These are phyloP conservation scores for Tranzscheliella williamsii DNA, from an alignment of 1,284 basidiomycete species.

Conservation along the genomic window DNA sequence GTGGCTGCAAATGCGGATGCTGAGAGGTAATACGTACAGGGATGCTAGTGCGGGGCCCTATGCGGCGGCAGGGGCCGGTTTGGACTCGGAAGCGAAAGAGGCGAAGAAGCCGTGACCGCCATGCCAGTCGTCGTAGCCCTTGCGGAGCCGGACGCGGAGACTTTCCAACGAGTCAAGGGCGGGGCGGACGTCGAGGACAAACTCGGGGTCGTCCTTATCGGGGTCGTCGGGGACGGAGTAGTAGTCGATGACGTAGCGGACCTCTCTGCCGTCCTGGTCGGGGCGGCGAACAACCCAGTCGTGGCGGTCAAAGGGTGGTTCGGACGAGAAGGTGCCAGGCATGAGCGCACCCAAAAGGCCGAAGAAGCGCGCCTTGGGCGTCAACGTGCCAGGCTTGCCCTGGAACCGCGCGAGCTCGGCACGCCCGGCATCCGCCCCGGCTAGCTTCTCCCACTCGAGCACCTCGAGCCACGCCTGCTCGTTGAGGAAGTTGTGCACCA, in stretches of 20 bases:
- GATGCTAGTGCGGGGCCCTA: too few relatives aligned
- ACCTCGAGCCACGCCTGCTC: slow-evolving; percentile 97
- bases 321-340: slow-evolving; percentile 83
- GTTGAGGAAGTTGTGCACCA: slow-evolving; percentile 97
- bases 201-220: slow-evolving; percentile 51
- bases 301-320: slow-evolving; percentile 96
- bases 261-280: slow-evolving; percentile 45
- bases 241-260: slow-evolving; percentile 60
- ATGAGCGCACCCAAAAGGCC: slow-evolving; percentile 83
- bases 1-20: too few relatives aligned
- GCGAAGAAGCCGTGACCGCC: slow-evolving; percentile 37
- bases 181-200: slow-evolving; percentile 53
- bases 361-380: slow-evolving; percentile 81
- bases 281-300: slow-evolving; percentile 88
- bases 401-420: slow-evolving; percentile 78
- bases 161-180: slow-evolving; percentile 49
- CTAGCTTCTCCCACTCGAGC: slow-evolving; percentile 78
- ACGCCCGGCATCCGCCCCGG: slow-evolving; percentile 48
- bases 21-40: too few relatives aligned
- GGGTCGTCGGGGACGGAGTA: slow-evolving; percentile 52
- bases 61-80: background rate
- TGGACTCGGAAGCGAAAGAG: slow-evolving; percentile 8
- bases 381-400: slow-evolving; percentile 82
- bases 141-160: slow-evolving; percentile 32
- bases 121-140: slow-evolving; percentile 49